A percentile compares a stretch with the other conserved stretches of the same genome.
Conservation (phyloP, 176 grass and related monocot genomes). For the Carex myosuroides region DNA sequence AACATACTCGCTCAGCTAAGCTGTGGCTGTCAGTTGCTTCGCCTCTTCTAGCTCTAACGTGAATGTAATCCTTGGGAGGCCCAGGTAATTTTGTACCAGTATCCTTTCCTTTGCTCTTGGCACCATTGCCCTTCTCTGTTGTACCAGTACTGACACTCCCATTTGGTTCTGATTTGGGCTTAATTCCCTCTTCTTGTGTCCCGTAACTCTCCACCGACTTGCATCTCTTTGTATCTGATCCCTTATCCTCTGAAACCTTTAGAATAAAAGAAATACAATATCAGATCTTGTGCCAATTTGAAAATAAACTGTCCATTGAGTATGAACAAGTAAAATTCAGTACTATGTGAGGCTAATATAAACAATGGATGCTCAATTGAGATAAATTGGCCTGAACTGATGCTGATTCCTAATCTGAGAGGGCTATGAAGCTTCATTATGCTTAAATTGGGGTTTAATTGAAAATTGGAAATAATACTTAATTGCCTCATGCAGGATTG, state of each 20-base stretch:
- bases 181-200: slow-evolving; percentile 44
- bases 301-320: not conserved
- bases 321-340: not conserved
- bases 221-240: slow-evolving; percentile 48
- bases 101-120: slow-evolving; percentile 59
- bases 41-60: slow-evolving; percentile 88
- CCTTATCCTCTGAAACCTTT: slow-evolving; percentile 42
- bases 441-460: not conserved
- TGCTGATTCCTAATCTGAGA: not conserved
- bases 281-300: not conserved
- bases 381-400: not conserved
- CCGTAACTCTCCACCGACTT: slow-evolving; percentile 50
- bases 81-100: slow-evolving; percentile 34
- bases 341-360: not conserved
- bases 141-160: slow-evolving; percentile 46
- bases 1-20: slow-evolving; percentile 86
- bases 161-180: slow-evolving; percentile 58
- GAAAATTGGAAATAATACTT: not conserved
- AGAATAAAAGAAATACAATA: not conserved
- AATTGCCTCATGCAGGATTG: not conserved
- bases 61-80: slow-evolving; percentile 85
- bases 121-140: slow-evolving; percentile 44
- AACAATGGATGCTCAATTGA: not conserved
- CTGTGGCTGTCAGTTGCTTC: slow-evolving; percentile 98
- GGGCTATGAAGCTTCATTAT: not conserved